Conservation (phyloP, 1,139 yeast genomes). For the Blastobotrys indianensis region DNA sequence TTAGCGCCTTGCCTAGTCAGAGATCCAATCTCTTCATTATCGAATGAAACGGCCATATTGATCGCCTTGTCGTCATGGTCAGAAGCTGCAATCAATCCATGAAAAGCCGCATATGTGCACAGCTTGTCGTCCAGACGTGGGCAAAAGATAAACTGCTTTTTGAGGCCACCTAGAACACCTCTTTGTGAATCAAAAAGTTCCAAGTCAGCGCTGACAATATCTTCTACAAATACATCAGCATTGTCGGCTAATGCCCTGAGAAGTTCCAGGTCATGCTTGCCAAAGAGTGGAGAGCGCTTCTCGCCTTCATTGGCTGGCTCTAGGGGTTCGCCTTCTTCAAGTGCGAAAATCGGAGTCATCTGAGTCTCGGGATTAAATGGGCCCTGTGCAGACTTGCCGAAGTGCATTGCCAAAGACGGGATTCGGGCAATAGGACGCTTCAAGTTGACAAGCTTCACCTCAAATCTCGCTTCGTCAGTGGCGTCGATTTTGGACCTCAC, state of each 20-base stretch:
- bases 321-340: constrained; percentile 24
- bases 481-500: constrained; percentile 35
- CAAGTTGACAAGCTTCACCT: constrained; percentile 63
- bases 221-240: constrained; percentile 46
- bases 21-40: constrained; percentile 91
- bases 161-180: constrained; percentile 79
- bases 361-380: constrained; percentile 89
- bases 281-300: constrained; percentile 53
- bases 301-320: constrained; percentile 49
- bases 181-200: constrained; percentile 79
- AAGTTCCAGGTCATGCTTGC: constrained; percentile 68
- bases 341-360: constrained; percentile 81
- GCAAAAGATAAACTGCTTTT: constrained; percentile 82
- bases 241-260: constrained; percentile 66
- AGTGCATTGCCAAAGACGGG: constrained; percentile 92
- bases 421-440: constrained; percentile 82
- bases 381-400: constrained; percentile 67
- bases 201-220: constrained; percentile 82
- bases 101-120: constrained; percentile 76
- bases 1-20: constrained; percentile 89
- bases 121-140: constrained; percentile 91
- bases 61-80: constrained; percentile 18
- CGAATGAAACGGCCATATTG: constrained; percentile 65
- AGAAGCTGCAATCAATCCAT: constrained; percentile 47
- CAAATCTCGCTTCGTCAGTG: constrained; percentile 12